phyloP scores from a whole-genome alignment of 192 early-diverging fungal genomes.

The Coemansia interrupta region DNA sequence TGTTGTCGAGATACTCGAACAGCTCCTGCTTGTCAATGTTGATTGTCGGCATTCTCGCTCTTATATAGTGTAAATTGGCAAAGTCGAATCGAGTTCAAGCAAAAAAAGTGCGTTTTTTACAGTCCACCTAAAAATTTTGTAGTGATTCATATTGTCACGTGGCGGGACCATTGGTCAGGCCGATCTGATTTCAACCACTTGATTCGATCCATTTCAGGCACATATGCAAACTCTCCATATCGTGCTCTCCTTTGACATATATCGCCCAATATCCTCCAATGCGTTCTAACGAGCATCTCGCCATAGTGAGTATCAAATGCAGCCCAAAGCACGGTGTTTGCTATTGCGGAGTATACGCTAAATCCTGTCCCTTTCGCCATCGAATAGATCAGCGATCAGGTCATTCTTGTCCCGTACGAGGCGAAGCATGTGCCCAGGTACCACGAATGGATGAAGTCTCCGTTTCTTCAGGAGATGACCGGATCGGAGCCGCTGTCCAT shows the following conservation, averaged over 20 bases:
- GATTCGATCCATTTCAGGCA: neutral
- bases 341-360: neutral
- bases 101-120: slow-evolving; percentile 9
- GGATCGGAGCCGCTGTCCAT: slow-evolving; percentile 90
- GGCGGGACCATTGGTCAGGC: neutral
- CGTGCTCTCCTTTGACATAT: too few species aligned
- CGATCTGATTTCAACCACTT: too few species aligned
- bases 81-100: slow-evolving; percentile 2
- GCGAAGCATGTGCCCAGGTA: slow-evolving; percentile 81
- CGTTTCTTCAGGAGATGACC: slow-evolving; percentile 88
- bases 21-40: slow-evolving; percentile 88
- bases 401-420: slow-evolving; percentile 81
- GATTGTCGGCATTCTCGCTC: slow-evolving; percentile 84
- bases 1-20: slow-evolving; percentile 73
- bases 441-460: slow-evolving; percentile 94
- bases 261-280: slow-evolving; percentile 3
- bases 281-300: slow-evolving; percentile 41
- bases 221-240: too few species aligned
- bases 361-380: neutral
- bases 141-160: slow-evolving; percentile 20
- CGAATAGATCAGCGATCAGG: slow-evolving; percentile 57
- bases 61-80: slow-evolving; percentile 1
- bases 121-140: neutral
- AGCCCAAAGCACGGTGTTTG: neutral
- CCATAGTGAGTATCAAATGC: slow-evolving; percentile 32